These are phyloP conservation scores for Colletotrichum trifolii DNA, from an alignment of 2,329 filamentous ascomycete genomes.

Conservation along the genomic window DNA sequence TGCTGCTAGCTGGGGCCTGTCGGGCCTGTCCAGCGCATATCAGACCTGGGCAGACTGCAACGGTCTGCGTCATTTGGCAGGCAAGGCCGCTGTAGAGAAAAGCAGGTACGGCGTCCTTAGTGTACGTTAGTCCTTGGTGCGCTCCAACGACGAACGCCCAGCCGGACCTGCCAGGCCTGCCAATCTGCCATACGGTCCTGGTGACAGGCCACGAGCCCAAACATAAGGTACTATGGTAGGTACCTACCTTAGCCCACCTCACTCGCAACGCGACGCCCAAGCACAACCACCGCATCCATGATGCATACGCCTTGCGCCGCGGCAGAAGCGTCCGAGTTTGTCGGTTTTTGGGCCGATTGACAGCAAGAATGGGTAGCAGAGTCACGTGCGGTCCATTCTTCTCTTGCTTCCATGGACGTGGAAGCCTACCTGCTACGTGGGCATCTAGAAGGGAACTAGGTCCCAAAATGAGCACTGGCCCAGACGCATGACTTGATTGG, in stretches of 20 bases:
- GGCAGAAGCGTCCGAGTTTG: no score
- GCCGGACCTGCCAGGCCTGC: conserved; percentile 1
- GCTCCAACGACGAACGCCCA: not conserved
- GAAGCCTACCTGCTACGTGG: not conserved
- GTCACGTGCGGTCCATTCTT: conserved; percentile 1
- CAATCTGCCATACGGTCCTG: not conserved
- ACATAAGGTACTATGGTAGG: no score
- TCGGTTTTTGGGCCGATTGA: no score
- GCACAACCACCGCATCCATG: no score
- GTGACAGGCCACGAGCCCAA: no score
- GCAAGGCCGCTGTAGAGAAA: conserved; percentile 4
- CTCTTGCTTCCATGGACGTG: not conserved
- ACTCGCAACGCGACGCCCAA: no score
- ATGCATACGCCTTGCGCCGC: no score
- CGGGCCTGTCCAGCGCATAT: conserved; percentile 23
- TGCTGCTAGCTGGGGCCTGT: conserved; percentile 19
- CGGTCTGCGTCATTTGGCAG: conserved; percentile 22
- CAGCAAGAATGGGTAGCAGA: not conserved
- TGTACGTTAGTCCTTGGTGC: not conserved
- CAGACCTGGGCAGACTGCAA: conserved; percentile 4
- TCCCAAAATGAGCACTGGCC: conserved; percentile 32
- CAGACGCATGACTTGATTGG: conserved; percentile 30
- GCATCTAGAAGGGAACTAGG: conserved; percentile 23
- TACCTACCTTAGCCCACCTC: no score
- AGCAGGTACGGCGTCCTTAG: conserved; percentile 7